Conservation (phyloP, 2,329 filamentous ascomycete genomes). For the Aureobasidium mangrovei region DNA sequence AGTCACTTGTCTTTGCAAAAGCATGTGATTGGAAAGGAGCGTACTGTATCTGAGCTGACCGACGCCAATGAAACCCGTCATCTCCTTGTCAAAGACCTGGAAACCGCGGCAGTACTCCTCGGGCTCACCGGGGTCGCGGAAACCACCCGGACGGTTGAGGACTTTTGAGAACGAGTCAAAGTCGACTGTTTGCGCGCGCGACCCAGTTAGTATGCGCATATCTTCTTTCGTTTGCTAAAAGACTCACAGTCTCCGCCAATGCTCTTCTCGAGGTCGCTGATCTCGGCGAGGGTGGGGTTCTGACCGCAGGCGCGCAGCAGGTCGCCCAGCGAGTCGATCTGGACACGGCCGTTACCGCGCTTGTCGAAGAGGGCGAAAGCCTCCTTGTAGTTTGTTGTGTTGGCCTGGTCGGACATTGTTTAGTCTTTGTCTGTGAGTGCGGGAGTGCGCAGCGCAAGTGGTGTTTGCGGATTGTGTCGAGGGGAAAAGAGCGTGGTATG, state of each 20-base stretch:
- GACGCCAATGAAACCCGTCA: slow-evolving; percentile 95
- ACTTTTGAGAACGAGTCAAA: slow-evolving; percentile 96
- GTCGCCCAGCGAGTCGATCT: slow-evolving; percentile 79
- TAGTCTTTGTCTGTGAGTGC: slow-evolving; percentile 5
- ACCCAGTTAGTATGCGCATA: neutral
- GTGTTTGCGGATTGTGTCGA: neutral
- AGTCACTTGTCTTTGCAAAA: neutral
- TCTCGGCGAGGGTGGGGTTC: slow-evolving; percentile 92
- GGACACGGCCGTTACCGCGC: slow-evolving; percentile 89
- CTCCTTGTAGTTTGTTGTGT: slow-evolving; percentile 99
- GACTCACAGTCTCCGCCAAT: slow-evolving; percentile 84
- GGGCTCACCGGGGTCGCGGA: slow-evolving; percentile 94
- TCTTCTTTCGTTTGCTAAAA: neutral
- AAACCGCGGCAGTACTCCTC: slow-evolving; percentile 98
- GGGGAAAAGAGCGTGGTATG: slow-evolving; percentile 1
- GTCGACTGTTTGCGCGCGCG: slow-evolving; percentile 59
- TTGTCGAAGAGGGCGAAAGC: slow-evolving; percentile 99
- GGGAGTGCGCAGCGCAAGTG: neutral
- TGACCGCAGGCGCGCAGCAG: slow-evolving; percentile 93
- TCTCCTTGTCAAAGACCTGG: slow-evolving; percentile 98
- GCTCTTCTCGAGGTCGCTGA: slow-evolving; percentile 81
- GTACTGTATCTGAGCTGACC: slow-evolving; percentile 86
- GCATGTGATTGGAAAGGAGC: slow-evolving; percentile 16
- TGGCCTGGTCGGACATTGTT: slow-evolving; percentile 43
- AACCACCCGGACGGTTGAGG: slow-evolving; percentile 93